Conservation (phyloP, 352 stramenopile species). For the Blastocystis sp. region DNA sequence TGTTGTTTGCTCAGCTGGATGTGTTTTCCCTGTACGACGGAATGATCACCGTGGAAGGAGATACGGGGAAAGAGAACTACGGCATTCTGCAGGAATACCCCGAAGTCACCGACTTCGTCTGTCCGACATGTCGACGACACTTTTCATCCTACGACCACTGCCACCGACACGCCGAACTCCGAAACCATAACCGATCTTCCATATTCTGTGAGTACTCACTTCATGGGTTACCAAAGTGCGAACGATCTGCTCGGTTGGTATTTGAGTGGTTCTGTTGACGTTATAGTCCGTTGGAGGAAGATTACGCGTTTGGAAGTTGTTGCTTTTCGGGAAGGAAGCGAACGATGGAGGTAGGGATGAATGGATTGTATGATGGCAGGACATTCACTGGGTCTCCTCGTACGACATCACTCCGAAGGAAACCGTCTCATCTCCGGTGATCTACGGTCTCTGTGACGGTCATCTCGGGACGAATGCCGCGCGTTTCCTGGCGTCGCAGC, state of each 20-base stretch:
- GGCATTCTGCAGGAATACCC: background rate
- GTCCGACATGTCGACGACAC: constrained; percentile 11
- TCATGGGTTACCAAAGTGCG: background rate
- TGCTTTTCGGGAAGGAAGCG: constrained; percentile 30
- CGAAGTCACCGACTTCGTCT: constrained; percentile 35
- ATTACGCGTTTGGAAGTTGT: constrained; percentile 41
- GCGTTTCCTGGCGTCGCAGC: background rate
- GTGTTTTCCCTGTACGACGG: background rate
- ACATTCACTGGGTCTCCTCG: constrained; percentile 41
- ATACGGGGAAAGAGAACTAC: constrained; percentile 15
- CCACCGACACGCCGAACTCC: background rate
- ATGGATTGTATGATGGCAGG: background rate
- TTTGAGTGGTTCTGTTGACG: background rate
- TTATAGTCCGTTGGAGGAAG: background rate
- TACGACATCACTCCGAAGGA: constrained; percentile 25
- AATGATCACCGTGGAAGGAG: background rate
- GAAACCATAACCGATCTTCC: constrained; percentile 16
- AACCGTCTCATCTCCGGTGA: background rate
- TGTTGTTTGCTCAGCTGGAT: constrained; percentile 31
- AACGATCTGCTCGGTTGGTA: background rate
- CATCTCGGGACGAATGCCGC: constrained; percentile 30
- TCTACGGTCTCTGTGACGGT: constrained; percentile 29
- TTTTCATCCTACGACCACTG: constrained; percentile 33
- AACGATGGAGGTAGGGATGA: constrained; percentile 6
- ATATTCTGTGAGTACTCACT: constrained; percentile 22